Evolutionary conservation across 2,329 filamentous ascomycete species (phyloP), one percentile per base, ranked within the genome.

Genomic region (Neoscytalidium dimidiatum): DNA sequence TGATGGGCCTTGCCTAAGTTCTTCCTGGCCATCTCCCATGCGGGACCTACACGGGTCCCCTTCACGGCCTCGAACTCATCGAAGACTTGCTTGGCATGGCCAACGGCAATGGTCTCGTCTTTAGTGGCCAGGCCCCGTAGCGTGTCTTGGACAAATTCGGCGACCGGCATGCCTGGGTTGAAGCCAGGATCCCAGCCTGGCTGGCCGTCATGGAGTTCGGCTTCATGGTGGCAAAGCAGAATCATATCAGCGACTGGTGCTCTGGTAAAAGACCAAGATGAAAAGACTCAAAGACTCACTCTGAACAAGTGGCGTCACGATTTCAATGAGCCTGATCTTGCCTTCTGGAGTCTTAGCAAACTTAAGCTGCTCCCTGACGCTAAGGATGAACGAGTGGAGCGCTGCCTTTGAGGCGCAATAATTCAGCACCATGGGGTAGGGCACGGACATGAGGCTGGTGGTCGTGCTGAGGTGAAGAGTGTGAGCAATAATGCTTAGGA

Each of bases 321-420:
- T 71, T 72, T 87, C 83, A 29, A 85, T 72, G 8, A 86, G 78
- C 44, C 75, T 74, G 8, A 81, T n/a, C n/a, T n/a, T n/a, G n/a
- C n/a, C n/a, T 74, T 13, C 6, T 7, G 67, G 65, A 11, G 71
- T 75, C 9, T 68, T 69, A 8, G 33, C 33, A 35, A 35, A 35
- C 6, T 68, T 67, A 19, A 85, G 73, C 70, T 83, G 77, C 61
- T 80, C 74, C 5, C 82, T 75, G 19, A 84, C 69, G 46, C 77
- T 80, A 65, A 83, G 77, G 26, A 78, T 69, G 58, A 84, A 83
- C 4, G 75, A 75, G 68, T 85, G 82, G 41, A 86, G 71, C 2
- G 84, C 85, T 0, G 84, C 80, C 69, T 86, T 87, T 11, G 81
- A 81, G 1, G 83, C 82, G 61, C 80, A 85, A 75, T 86, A 87